These are phyloP conservation scores for Vitis labrusca DNA, from an alignment of 164 flowering plant genomes.

Conservation along the genomic window DNA sequence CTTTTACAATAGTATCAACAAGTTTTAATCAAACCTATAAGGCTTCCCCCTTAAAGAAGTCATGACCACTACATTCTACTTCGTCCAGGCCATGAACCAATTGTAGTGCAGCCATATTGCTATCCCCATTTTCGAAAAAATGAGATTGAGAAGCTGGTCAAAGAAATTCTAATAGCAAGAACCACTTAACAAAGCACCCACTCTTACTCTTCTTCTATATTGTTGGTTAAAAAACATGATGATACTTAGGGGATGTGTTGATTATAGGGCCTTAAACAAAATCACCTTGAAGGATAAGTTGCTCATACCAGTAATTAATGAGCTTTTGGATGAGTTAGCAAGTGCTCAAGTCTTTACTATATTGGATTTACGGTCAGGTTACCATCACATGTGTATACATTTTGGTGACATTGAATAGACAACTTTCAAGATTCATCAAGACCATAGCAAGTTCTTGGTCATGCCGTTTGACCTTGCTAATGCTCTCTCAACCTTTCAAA, in stretches of 20 bases:
- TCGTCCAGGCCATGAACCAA: not conserved
- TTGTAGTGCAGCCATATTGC: not conserved
- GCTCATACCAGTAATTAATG: not conserved
- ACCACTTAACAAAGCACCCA: not conserved
- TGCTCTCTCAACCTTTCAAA: no score
- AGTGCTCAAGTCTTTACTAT: not conserved
- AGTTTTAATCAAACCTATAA: no score
- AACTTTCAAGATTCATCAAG: constrained; percentile 1
- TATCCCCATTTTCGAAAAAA: not conserved
- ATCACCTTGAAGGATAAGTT: constrained; percentile 1
- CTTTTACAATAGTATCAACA: no score
- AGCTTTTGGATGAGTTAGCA: constrained; percentile 5
- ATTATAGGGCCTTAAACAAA: not conserved
- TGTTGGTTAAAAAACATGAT: no score
- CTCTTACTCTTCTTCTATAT: not conserved
- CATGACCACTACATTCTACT: not conserved
- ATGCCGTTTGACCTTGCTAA: no score
- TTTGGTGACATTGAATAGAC: not conserved
- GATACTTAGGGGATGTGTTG: not conserved
- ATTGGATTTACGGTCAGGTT: not conserved
- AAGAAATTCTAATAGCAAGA: not conserved
- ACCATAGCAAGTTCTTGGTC: not conserved
- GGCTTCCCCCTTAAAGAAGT: not conserved
- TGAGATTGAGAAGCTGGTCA: not conserved
- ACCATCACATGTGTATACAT: not conserved